phyloP scores from a whole-genome alignment of 352 stramenopile species.

The Phytophthora pinifolia region DNA sequence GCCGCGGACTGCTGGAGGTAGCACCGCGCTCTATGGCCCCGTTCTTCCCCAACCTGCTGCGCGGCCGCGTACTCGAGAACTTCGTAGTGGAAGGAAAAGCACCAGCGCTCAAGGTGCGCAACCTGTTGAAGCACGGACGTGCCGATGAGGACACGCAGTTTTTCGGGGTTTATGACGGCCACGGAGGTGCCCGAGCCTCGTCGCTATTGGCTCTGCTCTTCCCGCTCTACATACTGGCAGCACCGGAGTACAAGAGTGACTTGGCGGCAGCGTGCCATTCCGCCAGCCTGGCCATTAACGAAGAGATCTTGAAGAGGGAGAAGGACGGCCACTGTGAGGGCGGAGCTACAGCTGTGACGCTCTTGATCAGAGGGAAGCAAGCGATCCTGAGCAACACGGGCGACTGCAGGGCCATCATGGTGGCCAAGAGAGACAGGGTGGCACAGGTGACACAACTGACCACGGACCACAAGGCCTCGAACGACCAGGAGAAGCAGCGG shows the following conservation, averaged over 20 bases:
- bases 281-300: slow-evolving; percentile 62
- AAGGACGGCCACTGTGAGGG: slow-evolving; percentile 48
- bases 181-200: slow-evolving; percentile 62
- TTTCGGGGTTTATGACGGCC: slow-evolving; percentile 78
- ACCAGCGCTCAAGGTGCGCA: slow-evolving; percentile 39
- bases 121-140: slow-evolving; percentile 31
- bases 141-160: slow-evolving; percentile 49
- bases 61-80: slow-evolving; percentile 42
- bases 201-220: slow-evolving; percentile 66
- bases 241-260: slow-evolving; percentile 46
- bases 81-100: slow-evolving; percentile 44
- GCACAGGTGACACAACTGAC: slow-evolving; percentile 46
- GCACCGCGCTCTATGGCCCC: slow-evolving; percentile 23
- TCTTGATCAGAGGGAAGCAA: slow-evolving; percentile 52
- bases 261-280: slow-evolving; percentile 39
- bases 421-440: slow-evolving; percentile 34
- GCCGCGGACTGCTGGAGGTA: slow-evolving; percentile 44
- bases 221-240: slow-evolving; percentile 66
- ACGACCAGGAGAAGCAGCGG: slow-evolving; percentile 59
- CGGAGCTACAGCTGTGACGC: slow-evolving; percentile 59
- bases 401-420: slow-evolving; percentile 72
- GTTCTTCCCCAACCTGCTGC: slow-evolving; percentile 37
- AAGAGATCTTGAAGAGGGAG: slow-evolving; percentile 64
- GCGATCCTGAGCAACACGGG: slow-evolving; percentile 74
- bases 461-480: slow-evolving; percentile 78